phyloP scores from a whole-genome alignment of 2,329 filamentous ascomycete genomes.

The Penicillium decumbens region DNA sequence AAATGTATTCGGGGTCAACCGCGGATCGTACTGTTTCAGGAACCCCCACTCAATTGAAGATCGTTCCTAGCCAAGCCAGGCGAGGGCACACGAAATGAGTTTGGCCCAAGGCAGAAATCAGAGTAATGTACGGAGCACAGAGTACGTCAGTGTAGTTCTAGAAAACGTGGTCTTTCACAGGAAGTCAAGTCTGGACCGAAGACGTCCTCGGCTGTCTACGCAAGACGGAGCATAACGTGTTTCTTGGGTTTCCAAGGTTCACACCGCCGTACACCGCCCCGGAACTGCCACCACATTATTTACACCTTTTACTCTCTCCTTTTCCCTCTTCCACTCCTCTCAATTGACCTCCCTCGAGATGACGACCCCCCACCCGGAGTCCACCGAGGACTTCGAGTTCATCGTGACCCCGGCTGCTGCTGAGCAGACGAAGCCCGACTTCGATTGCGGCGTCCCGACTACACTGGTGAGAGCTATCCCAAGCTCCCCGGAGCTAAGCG shows the following conservation, averaged over 20 bases:
- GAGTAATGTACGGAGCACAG: too few relatives aligned
- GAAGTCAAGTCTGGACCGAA: not conserved
- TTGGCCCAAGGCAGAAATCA: not conserved
- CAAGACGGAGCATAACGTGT: not conserved
- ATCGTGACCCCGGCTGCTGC: slow-evolving; percentile 58
- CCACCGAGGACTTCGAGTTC: slow-evolving; percentile 48
- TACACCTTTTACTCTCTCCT: slow-evolving; percentile 19
- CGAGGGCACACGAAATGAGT: slow-evolving; percentile 14
- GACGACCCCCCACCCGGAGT: slow-evolving; percentile 44
- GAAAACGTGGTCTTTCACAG: not conserved
- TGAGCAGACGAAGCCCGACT: slow-evolving; percentile 47
- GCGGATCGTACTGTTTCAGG: slow-evolving; percentile 28
- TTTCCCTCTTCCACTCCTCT: slow-evolving; percentile 18
- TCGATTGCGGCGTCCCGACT: slow-evolving; percentile 58
- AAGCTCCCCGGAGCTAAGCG: slow-evolving; percentile 8
- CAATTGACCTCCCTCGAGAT: slow-evolving; percentile 29
- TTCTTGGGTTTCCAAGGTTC: not conserved
- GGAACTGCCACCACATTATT: slow-evolving; percentile 20
- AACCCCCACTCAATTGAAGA: slow-evolving; percentile 19
- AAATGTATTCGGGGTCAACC: slow-evolving; percentile 16
- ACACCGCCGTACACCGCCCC: slow-evolving; percentile 23
- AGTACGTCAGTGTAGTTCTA: not conserved
- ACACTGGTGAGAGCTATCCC: slow-evolving; percentile 50
- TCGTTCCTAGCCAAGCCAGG: slow-evolving; percentile 14
- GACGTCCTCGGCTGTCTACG: not conserved